Base-by-base conservation (phyloP, 2,329 filamentous ascomycete genomes). In the Nemania serpens region DNA sequence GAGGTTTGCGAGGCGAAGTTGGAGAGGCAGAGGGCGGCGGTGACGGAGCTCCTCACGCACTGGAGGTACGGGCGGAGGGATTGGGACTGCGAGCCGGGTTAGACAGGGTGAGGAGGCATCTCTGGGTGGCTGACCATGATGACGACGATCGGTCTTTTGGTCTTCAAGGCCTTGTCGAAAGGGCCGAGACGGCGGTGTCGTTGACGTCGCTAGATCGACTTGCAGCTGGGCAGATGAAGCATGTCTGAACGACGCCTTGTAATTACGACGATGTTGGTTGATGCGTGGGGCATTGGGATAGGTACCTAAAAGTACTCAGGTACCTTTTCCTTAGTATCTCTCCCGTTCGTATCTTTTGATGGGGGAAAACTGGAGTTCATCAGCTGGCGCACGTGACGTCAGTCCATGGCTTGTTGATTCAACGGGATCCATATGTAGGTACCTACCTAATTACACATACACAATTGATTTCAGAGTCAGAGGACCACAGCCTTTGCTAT, bases 1-100 rank as follows among this genome's bases (percentile, higher is more conserved):
- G 93, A 91, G 47, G 91, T 92, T 80, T 99, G 95, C 51, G 94
- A 98, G 66, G 95, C 94, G 78, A 99, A 99, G 84, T 99, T 96
- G 77, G 93, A 94, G 61, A 96, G 86, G 61, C 92, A 94, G 69
- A 99, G 88, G 68, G 95, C 94, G 67, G 94, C 92, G 42, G 93
- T 98, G 74, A 99, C 85, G 73, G 91, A 96, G 75, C 91, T 93
- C 72, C 95, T 91, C 72, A 98, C 95, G 78, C 91, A 96, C 83
- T 96, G 92, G 70, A 97, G 90, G 80, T 98, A 97, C 59, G 94
- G 94, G 66, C 94, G 91, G 74, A 98, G 86, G 68, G 93, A 97
- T 93, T 97, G 94, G 75, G 93, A 97, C 95, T 90, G 66, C 17
- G n/a, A 13, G 17, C 12, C 12, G 33, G 12, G 67, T 76, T 54